Conservation (phyloP, 2,329 filamentous ascomycete genomes). For the Aspergillus novoparasiticus region DNA sequence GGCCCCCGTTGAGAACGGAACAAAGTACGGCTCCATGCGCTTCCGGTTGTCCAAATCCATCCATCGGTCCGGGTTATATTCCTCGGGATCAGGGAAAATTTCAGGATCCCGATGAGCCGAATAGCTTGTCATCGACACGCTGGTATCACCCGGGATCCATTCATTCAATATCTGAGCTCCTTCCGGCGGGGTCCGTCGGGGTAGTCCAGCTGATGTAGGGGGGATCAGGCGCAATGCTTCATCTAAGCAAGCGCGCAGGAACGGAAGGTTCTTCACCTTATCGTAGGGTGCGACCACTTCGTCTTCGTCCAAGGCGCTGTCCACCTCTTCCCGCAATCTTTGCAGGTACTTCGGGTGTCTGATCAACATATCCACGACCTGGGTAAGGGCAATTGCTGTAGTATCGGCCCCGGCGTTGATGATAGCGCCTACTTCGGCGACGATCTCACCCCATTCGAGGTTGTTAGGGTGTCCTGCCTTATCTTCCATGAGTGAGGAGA, state of each 20-base stretch:
- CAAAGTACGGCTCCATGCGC: conserved; percentile 38
- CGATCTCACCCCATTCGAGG: conserved; percentile 59
- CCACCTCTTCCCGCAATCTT: conserved; percentile 48
- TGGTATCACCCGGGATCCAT: conserved; percentile 45
- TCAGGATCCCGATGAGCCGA: conserved; percentile 37
- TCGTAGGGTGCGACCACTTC: conserved; percentile 51
- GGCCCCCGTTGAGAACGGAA: conserved; percentile 42
- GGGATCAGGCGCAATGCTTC: conserved; percentile 48
- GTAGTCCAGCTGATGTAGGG: conserved; percentile 42
- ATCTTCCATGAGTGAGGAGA: conserved; percentile 55
- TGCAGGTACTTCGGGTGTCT: conserved; percentile 45
- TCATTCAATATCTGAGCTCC: conserved; percentile 45
- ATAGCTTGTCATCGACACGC: conserved; percentile 45
- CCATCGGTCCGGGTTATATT: conserved; percentile 43
- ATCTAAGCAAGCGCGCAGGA: conserved; percentile 53
- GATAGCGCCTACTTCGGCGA: conserved; percentile 49
- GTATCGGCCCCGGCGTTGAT: conserved; percentile 53
- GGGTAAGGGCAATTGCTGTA: conserved; percentile 54
- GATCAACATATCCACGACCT: conserved; percentile 55
- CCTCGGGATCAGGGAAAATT: conserved; percentile 38
- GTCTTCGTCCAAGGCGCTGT: conserved; percentile 41
- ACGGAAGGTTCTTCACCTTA: conserved; percentile 51
- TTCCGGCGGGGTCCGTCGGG: conserved; percentile 45
- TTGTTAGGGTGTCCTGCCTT: conserved; percentile 44
- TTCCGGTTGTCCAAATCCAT: conserved; percentile 37